These are phyloP conservation scores for Daldinia concentrica DNA, from an alignment of 495 filamentous ascomycete species.

Conservation along the genomic window DNA sequence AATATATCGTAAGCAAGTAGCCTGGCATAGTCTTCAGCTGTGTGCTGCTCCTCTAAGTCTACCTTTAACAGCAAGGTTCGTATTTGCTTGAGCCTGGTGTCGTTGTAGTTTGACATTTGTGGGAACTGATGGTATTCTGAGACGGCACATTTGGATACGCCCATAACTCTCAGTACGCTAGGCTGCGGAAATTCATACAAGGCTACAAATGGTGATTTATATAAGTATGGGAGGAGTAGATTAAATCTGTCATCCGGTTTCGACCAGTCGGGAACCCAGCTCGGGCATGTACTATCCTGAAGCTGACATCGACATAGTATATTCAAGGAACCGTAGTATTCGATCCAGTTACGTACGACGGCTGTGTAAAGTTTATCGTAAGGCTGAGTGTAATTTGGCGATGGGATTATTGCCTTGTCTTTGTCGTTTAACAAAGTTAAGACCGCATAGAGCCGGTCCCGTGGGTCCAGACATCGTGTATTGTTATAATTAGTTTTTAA, in stretches of 20 bases:
- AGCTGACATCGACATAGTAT: background rate
- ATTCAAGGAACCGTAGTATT: background rate
- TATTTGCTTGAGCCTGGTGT: background rate
- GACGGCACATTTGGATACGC: slow-evolving; percentile 1
- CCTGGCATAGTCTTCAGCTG: background rate
- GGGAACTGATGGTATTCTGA: background rate
- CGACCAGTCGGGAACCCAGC: slow-evolving; percentile 31
- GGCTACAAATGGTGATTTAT: background rate
- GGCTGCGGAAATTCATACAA: slow-evolving; percentile 13
- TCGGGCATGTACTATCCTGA: slow-evolving; percentile 1
- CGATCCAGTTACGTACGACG: background rate
- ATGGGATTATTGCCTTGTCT: slow-evolving; percentile 3
- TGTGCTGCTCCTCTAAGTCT: background rate
- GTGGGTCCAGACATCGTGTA: slow-evolving; percentile 15
- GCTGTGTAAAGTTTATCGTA: slow-evolving; percentile 12
- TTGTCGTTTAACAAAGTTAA: background rate
- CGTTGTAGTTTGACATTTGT: background rate
- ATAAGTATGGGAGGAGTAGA: rapidly evolving
- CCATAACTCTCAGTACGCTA: slow-evolving; percentile 12
- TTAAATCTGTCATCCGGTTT: background rate
- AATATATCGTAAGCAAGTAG: background rate
- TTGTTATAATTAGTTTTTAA: background rate
- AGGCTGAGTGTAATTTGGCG: slow-evolving; percentile 18
- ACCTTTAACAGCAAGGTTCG: background rate
- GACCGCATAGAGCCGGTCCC: slow-evolving; percentile 23